Conservation (phyloP, 2,329 filamentous ascomycete genomes). For the Chrysoporthe puriensis region DNA sequence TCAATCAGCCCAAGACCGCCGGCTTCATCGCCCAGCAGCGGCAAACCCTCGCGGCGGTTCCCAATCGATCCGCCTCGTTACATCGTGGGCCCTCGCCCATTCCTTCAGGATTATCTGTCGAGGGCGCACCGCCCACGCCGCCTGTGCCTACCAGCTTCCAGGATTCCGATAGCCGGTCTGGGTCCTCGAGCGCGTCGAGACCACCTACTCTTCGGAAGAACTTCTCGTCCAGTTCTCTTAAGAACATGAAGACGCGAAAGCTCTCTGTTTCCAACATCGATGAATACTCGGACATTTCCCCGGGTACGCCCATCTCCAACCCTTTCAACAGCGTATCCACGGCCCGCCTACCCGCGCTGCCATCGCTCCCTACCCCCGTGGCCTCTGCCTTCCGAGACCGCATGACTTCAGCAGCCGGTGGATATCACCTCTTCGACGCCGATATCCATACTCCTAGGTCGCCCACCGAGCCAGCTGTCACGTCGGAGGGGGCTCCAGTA, state of each 20-base stretch:
- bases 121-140: constrained; percentile 36
- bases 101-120: constrained; percentile 35
- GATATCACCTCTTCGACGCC: constrained; percentile 81
- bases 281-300: constrained; percentile 68
- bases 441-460: constrained; percentile 71
- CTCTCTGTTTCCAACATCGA: constrained; percentile 68
- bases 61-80: constrained; percentile 36
- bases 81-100: constrained; percentile 39
- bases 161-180: constrained; percentile 46
- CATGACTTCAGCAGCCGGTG: constrained; percentile 62
- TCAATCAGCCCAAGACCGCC: constrained; percentile 36
- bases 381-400: constrained; percentile 64
- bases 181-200: constrained; percentile 56
- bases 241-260: constrained; percentile 74
- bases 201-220: constrained; percentile 62
- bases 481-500: constrained; percentile 64
- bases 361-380: constrained; percentile 70
- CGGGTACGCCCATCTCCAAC: constrained; percentile 73
- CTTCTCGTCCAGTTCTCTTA: constrained; percentile 70
- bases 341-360: constrained; percentile 58
- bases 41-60: constrained; percentile 44
- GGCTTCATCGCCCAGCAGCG: constrained; percentile 47
- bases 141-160: constrained; percentile 37
- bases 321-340: constrained; percentile 58
- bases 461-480: constrained; percentile 67